Conservation (phyloP, 371 early-diverging fungal genomes). For the Lichtheimia ramosa region DNA sequence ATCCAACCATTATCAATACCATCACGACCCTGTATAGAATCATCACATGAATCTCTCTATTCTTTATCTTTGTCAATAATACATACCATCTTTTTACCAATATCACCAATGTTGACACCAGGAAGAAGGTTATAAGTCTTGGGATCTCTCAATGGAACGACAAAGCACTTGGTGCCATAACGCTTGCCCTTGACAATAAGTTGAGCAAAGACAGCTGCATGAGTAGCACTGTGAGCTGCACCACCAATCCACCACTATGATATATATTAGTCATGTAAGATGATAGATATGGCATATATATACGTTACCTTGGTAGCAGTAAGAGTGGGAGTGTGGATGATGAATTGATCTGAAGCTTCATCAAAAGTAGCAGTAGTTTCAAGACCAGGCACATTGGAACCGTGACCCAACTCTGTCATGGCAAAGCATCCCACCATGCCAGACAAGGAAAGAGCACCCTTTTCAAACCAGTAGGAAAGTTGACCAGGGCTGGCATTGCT, state of each 20-base stretch:
- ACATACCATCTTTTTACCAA: conserved; percentile 69
- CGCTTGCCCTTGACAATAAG: conserved; percentile 74
- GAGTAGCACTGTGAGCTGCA: conserved; percentile 85
- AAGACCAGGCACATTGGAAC: conserved; percentile 89
- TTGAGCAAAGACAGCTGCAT: conserved; percentile 80
- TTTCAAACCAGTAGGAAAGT: conserved; percentile 85
- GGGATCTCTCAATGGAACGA: conserved; percentile 72
- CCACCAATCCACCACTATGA: conserved; percentile 95
- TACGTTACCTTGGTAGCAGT: conserved; percentile 76
- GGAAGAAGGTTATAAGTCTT: conserved; percentile 58
- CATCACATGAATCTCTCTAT: background rate
- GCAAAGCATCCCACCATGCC: conserved; percentile 89
- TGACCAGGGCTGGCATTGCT: conserved; percentile 88
- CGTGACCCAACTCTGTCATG: conserved; percentile 90
- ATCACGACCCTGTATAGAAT: conserved; percentile 55
- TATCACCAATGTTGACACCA: conserved; percentile 72
- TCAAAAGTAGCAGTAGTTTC: conserved; percentile 94
- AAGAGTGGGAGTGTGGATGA: conserved; percentile 88
- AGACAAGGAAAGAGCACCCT: conserved; percentile 82
- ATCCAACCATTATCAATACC: conserved; percentile 88
- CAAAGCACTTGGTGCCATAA: conserved; percentile 79
- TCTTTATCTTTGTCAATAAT: background rate
- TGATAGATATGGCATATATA: too few species aligned
- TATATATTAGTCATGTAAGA: too few species aligned
- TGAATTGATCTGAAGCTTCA: conserved; percentile 78